Conservation (phyloP, 164 flowering plant genomes). For the Santalum album region DNA sequence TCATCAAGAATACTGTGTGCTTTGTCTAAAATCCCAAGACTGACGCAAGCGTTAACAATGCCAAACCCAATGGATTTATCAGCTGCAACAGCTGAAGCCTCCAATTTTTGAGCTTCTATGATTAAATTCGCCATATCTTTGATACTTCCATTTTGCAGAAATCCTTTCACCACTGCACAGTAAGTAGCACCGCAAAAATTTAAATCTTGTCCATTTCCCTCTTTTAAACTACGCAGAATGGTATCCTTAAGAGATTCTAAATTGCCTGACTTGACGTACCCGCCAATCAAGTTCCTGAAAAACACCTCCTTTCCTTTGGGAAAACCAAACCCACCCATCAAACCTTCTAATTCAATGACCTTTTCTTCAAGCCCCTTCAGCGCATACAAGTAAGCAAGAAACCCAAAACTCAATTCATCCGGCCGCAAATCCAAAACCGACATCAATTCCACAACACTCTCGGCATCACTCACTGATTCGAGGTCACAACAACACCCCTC, state of each 20-base stretch:
- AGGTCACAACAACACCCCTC: constrained; percentile 69
- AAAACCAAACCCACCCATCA: constrained; percentile 53
- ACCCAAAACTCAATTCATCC: constrained; percentile 63
- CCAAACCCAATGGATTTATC: constrained; percentile 71
- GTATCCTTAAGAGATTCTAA: constrained; percentile 39
- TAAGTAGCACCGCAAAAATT: constrained; percentile 51
- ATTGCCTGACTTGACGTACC: constrained; percentile 60
- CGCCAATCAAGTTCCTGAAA: constrained; percentile 52
- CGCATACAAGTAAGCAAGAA: constrained; percentile 81
- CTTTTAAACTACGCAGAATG: constrained; percentile 40
- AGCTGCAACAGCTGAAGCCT: constrained; percentile 27
- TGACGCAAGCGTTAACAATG: constrained; percentile 66
- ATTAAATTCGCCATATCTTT: constrained; percentile 59
- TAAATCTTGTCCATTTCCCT: constrained; percentile 21
- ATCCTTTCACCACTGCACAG: constrained; percentile 52
- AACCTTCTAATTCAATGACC: constrained; percentile 51
- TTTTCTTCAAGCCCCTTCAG: constrained; percentile 59
- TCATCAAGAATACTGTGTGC: constrained; percentile 78
- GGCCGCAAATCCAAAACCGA: constrained; percentile 63
- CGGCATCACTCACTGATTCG: constrained; percentile 69
- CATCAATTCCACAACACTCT: constrained; percentile 70
- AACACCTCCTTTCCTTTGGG: constrained; percentile 22
- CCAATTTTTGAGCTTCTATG: constrained; percentile 61
- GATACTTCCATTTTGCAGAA: constrained; percentile 37
- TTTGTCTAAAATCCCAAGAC: constrained; percentile 63